These are phyloP conservation scores for Aureobasidium namibiae DNA, from an alignment of 2,329 filamentous ascomycete species.

Conservation along the genomic window DNA sequence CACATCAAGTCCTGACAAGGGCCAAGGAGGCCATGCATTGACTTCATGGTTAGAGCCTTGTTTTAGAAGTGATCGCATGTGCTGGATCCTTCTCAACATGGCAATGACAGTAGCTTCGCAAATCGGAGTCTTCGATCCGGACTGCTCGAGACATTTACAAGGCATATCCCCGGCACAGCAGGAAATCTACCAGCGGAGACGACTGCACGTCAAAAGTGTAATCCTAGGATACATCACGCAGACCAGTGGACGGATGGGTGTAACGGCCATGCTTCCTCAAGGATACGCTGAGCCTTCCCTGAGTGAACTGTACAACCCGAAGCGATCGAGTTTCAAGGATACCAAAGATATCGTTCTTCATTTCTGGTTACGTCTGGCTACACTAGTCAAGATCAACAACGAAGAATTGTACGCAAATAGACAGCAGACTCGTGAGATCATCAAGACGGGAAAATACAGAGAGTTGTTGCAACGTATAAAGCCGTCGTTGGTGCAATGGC, in stretches of 20 bases:
- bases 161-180: slow-evolving; percentile 49
- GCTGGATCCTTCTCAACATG: slow-evolving; percentile 93
- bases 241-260: slow-evolving; percentile 82
- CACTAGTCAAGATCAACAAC: slow-evolving; percentile 86
- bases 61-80: slow-evolving; percentile 87
- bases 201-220: slow-evolving; percentile 73
- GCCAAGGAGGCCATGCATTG: slow-evolving; percentile 74
- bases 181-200: slow-evolving; percentile 66
- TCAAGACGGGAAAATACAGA: slow-evolving; percentile 77
- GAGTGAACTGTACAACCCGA: slow-evolving; percentile 24
- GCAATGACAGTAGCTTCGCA: slow-evolving; percentile 87
- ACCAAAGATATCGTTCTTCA: slow-evolving; percentile 55
- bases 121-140: slow-evolving; percentile 88
- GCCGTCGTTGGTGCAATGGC: slow-evolving; percentile 71
- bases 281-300: slow-evolving; percentile 30
- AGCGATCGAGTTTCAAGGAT: slow-evolving; percentile 12
- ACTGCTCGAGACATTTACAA: slow-evolving; percentile 45
- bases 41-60: slow-evolving; percentile 95
- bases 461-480: slow-evolving; percentile 73
- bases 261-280: slow-evolving; percentile 83
- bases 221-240: slow-evolving; percentile 88
- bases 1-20: slow-evolving; percentile 35
- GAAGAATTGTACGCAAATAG: slow-evolving; percentile 80
- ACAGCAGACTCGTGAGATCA: slow-evolving; percentile 80
- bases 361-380: slow-evolving; percentile 90